phyloP scores from a whole-genome alignment of 2,329 filamentous ascomycete species.

The Pyricularia grisea region DNA sequence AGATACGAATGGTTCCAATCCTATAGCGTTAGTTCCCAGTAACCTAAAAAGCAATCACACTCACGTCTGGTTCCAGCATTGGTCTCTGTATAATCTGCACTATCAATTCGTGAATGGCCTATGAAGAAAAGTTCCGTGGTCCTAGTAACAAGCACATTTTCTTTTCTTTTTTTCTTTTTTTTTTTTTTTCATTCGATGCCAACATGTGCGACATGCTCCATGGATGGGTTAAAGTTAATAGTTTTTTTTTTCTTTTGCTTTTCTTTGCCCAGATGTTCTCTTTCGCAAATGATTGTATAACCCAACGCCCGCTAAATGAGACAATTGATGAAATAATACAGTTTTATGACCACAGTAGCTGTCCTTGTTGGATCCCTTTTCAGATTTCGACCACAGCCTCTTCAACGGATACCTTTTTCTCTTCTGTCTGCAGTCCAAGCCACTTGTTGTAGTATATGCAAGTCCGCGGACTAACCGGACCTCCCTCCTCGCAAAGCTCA shows the following conservation, averaged over 20 bases:
- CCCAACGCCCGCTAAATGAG: neutral
- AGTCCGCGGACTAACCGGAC: slow-evolving; percentile 78
- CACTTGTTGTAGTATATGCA: slow-evolving; percentile 90
- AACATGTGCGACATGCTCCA: neutral
- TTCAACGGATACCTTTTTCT: neutral
- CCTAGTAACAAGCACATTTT: too few relatives aligned
- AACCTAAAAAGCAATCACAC: neutral
- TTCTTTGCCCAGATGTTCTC: neutral
- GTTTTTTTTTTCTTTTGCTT: neutral
- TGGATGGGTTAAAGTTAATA: neutral
- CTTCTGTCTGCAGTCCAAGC: slow-evolving; percentile 44
- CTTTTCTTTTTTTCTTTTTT: too few relatives aligned
- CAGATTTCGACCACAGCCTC: neutral
- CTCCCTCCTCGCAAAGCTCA: slow-evolving; percentile 82
- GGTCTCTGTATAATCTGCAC: neutral
- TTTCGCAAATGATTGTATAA: neutral
- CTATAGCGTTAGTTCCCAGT: neutral
- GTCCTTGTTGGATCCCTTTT: neutral
- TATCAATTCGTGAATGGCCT: neutral
- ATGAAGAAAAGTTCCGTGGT: neutral
- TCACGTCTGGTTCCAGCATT: neutral
- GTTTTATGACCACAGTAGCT: neutral
- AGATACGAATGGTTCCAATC: neutral
- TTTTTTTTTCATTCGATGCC: neutral
- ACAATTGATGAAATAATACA: neutral